Base-by-base conservation (phyloP, 2,329 filamentous ascomycete genomes). In the Colletotrichum karsti region DNA sequence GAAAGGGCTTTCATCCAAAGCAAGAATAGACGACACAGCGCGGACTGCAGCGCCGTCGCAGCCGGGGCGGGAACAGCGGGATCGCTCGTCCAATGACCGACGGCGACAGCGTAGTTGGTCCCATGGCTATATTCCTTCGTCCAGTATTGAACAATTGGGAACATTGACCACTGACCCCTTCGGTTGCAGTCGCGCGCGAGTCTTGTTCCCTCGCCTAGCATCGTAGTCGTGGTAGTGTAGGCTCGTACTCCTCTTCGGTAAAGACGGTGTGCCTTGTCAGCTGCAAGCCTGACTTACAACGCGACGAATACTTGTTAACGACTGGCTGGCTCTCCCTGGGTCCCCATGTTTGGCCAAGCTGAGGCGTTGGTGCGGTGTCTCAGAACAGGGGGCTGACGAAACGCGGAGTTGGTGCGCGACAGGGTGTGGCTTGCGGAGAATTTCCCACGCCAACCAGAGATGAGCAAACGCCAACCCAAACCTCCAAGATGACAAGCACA, bases 281-380 rank as follows among this genome's bases (percentile, higher is more conserved):
- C 33, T 35, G 33, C 7, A 33, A 33, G 30, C 2, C 7, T 35
- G 30, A 12, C 33, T 35, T 9, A 5, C 33, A n/a, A n/a, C n/a
- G n/a, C n/a, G n/a, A n/a, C n/a, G n/a, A n/a, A n/a, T n/a, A n/a
- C 22, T 30, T 26, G 3, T 7, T 26, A 8, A n/a, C n/a, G n/a
- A n/a, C 35, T 26, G 53, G 15, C 53, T 41, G 15, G 51, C 24
- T 12, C 10, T 42, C 24, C 59, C 9, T 41, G 35, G 9, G 33
- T 35, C 59, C 26, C 41, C 20, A 22, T 60, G 48, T 42, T 54
- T 63, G 59, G 51, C 42, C 42, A 35, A 35, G 50, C 15, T 69
- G 67, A 57, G 39, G 64, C 63, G 63, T 53, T 67, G 63, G 63
- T 63, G 67, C 57, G 24, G 63, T 58, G 63, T 69, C 67, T 69